These are phyloP conservation scores for Penicillium diatomitis DNA, from an alignment of 495 filamentous ascomycete genomes.

Conservation along the genomic window DNA sequence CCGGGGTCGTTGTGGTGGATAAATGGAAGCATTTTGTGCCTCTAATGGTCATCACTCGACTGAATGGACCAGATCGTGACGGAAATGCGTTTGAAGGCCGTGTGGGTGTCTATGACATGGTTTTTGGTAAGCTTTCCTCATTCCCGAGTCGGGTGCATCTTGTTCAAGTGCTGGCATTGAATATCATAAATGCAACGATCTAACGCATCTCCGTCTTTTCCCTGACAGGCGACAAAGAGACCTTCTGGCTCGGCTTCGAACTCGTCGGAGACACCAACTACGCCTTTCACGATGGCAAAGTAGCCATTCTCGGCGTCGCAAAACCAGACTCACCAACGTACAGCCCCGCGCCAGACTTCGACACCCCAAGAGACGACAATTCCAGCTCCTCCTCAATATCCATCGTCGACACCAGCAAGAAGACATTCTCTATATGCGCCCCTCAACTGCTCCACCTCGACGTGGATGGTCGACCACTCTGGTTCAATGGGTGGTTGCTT, in stretches of 20 bases:
- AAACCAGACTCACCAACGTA: neutral
- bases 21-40: conserved; percentile 18
- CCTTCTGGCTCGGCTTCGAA: conserved; percentile 21
- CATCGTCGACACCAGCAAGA: neutral
- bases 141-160: too few relatives aligned
- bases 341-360: neutral
- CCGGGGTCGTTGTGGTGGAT: conserved; percentile 21
- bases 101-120: conserved; percentile 17
- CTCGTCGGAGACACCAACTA: conserved; percentile 16
- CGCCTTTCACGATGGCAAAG: conserved; percentile 16
- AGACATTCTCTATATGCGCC: conserved; percentile 14
- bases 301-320: neutral
- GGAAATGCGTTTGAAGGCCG: conserved; percentile 5
- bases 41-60: conserved; percentile 16
- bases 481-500: conserved; percentile 27
- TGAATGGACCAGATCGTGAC: conserved; percentile 23
- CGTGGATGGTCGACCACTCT: conserved; percentile 11
- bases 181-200: too few relatives aligned
- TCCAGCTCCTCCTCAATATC: neutral
- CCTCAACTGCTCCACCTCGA: conserved; percentile 22
- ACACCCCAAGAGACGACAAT: neutral
- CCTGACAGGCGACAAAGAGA: conserved; percentile 19
- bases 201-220: neutral
- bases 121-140: conserved; percentile 13
- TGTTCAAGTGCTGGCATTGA: too few relatives aligned